A percentile compares a stretch with the other conserved stretches of the same genome.
Conservation (phyloP, 306 rosid species). For the Neltuma alba region DNA sequence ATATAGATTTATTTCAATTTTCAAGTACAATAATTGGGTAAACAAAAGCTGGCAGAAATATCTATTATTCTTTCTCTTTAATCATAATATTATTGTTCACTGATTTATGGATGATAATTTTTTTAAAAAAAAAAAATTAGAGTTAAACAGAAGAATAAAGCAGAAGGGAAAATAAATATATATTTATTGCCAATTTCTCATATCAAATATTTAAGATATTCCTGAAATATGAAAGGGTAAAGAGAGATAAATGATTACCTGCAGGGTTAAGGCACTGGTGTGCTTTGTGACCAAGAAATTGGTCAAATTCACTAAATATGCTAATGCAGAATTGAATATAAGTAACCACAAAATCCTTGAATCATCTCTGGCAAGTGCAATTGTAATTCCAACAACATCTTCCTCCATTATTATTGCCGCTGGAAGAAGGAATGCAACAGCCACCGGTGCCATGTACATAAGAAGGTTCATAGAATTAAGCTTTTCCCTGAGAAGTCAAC, state of each 20-base stretch:
- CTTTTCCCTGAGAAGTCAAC: conserved; percentile 45
- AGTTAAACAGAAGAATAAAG: neutral
- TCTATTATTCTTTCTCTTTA: conserved; percentile 6
- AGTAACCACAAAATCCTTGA: conserved; percentile 45
- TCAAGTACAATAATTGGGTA: neutral
- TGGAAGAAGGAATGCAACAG: conserved; percentile 54
- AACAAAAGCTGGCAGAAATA: neutral
- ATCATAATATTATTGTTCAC: conserved; percentile 12
- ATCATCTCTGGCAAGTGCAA: conserved; percentile 52
- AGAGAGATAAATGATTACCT: conserved; percentile 34
- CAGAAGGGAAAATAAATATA: neutral
- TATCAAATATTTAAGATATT: neutral
- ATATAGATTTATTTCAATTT: neutral
- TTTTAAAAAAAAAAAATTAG: neutral
- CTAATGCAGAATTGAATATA: conserved; percentile 46
- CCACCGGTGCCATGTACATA: conserved; percentile 58
- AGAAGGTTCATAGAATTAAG: conserved; percentile 56
- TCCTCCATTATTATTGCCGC: conserved; percentile 51
- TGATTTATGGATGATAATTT: neutral
- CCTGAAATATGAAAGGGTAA: neutral
- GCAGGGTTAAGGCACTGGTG: conserved; percentile 57
- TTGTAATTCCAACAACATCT: conserved; percentile 46
- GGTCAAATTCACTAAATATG: conserved; percentile 58
- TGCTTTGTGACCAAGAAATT: conserved; percentile 70
- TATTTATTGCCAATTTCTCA: neutral